Evolutionary conservation across 2,329 filamentous ascomycete species (phyloP), one percentile per base, ranked within the genome.

Genomic region (Zarea fungicola): DNA sequence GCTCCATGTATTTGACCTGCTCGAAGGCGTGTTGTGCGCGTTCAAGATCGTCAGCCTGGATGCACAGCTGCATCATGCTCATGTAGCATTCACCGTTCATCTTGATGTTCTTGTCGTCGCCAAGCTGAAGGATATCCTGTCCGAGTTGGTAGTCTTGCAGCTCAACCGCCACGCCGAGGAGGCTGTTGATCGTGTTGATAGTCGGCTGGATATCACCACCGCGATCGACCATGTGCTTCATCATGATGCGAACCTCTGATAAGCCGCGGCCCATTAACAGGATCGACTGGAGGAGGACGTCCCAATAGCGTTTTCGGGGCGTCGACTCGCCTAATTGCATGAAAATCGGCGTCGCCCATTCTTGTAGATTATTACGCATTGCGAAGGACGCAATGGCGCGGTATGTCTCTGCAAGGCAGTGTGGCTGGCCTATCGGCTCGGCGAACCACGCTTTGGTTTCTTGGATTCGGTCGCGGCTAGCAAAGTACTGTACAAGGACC

Each of bases 141-240:
- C 87, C 88, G 39, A 87, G 71, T 56, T 87, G 81, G 0, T 82
- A 75, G 57, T 95, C 84, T 10, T 83, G 74, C 48, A 77, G 76
- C n/a, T 80, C 78, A 54, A 85, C 83, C 9, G 89, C 87, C 50
- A 84, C 82, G 46, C 80, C 77, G 16, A 97, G 76, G 22, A 97
- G 74, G 6, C 73, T 70, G 60, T 97, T 95, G 58, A 97, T 82
- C 6, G 86, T 89, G 3, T 76, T 68, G 6, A 83, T 83, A 48
- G 88, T 84, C 0, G 89, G 81, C 6, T 71, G 65, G 3, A 76
- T 56, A 14, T 69, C 67, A 49, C 72, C 62, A 49, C 75, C 64
- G 18, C 83, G 74, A 36, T 78, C 72, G 51, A 93, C 78, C 80
- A 91, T 89, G 55, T 83, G 79, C 77, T 52, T 91, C 75, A 61